A percentile compares a stretch with the other conserved stretches of the same genome.
Conservation (phyloP, 1,139 yeast species). For the Saccharomyces uvarum region DNA sequence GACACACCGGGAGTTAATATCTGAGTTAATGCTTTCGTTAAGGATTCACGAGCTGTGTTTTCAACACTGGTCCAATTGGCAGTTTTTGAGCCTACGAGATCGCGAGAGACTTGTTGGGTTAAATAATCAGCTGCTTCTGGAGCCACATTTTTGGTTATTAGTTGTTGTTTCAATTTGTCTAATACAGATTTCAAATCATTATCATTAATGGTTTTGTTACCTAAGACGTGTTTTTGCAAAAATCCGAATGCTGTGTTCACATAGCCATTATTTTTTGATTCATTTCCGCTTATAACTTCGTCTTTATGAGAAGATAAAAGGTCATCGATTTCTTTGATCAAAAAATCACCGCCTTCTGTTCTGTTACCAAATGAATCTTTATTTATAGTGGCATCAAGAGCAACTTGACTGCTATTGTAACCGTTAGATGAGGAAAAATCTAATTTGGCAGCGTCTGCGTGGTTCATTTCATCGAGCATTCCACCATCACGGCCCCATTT, state of each 20-base stretch:
- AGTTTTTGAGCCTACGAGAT: constrained; percentile 57
- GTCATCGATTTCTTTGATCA: constrained; percentile 31
- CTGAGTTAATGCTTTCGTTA: constrained; percentile 70
- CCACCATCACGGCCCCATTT: constrained; percentile 43
- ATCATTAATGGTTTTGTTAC: constrained; percentile 50
- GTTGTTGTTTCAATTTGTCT: constrained; percentile 44
- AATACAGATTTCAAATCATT: constrained; percentile 51
- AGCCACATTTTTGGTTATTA: constrained; percentile 44
- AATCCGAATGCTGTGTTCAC: constrained; percentile 43
- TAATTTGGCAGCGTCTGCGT: constrained; percentile 33
- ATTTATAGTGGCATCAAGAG: constrained; percentile 32
- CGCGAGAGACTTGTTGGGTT: constrained; percentile 50
- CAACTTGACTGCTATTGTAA: constrained; percentile 18
- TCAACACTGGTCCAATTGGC: constrained; percentile 58
- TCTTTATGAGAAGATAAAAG: constrained; percentile 19
- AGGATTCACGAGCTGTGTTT: constrained; percentile 54
- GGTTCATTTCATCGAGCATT: constrained; percentile 35
- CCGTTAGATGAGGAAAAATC: constrained; percentile 40
- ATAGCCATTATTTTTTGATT: constrained; percentile 20
- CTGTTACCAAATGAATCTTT: constrained; percentile 41
- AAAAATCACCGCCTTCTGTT: constrained; percentile 27
- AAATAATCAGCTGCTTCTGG: constrained; percentile 54
- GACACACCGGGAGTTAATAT: constrained; percentile 90
- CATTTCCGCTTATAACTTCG: constrained; percentile 34
- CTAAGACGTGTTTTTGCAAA: constrained; percentile 45